Base-by-base conservation (phyloP, 2,329 filamentous ascomycete species). In the Lasiodiplodia theobromae region DNA sequence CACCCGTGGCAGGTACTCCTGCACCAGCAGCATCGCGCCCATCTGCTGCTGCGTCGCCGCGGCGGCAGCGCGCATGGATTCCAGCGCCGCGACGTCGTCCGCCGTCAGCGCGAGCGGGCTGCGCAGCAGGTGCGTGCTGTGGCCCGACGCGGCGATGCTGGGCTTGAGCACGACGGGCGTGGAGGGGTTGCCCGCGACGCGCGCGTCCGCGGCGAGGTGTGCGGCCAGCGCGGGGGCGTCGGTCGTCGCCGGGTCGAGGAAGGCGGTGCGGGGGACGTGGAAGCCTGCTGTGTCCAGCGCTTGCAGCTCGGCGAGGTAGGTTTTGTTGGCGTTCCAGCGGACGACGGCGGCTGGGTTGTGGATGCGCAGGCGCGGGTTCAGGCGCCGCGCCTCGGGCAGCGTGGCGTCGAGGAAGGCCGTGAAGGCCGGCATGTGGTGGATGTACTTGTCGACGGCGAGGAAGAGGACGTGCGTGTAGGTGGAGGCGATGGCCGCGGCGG, bases 311-410 rank as follows among this genome's bases (percentile, higher is more conserved):
- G 47, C 5, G 16, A 68, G 58, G 60, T 68, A 68, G 21, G 67
- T 68, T 11, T 68, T 68, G 67, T 68, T 68, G 37, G 51, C 28
- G 38, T 68, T 56, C 67, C 67, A 68, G 52, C 52, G 51, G 28
- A 57, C 18, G 23, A 68, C 25, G 40, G 38, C 37, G 25, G 60
- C 38, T 0, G 67, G 67, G 60, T 68, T 68, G 34, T 68, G 60
- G 52, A 68, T 52, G 52, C 40, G 67, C 37, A 68, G 67, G n/a
- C n/a, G 14, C n/a, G 58, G 67, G 40, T 28, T 23, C 58, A 68
- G 67, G 40, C n/a, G 31, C 2, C 52, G 60, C n/a, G 67, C 67
- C 14, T 58, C 40, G 4, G 67, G 67, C 14, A 68, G 67, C 16
- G 60, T 63, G 37, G 25, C 21, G 21, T 4, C 38, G 18, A 68